These are phyloP conservation scores for Pleoardoris graminearum DNA, from an alignment of 2,329 filamentous ascomycete species.

Conservation along the genomic window DNA sequence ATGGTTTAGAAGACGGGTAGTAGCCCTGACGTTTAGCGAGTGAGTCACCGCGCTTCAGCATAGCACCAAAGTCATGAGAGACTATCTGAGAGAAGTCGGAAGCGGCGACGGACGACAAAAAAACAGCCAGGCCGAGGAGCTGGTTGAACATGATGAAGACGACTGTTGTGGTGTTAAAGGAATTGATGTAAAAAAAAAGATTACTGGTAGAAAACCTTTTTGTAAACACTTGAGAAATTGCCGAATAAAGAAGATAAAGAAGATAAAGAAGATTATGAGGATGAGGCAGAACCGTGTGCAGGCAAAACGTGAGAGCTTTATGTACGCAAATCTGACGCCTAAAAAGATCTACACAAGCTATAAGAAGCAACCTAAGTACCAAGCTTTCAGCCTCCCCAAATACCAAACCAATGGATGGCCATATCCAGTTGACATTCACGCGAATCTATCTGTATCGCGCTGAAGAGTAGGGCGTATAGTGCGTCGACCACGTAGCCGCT, in stretches of 20 bases:
- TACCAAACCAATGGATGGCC: background rate
- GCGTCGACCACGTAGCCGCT: slow-evolving; percentile 1
- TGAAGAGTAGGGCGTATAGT: background rate
- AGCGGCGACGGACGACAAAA: slow-evolving; percentile 21
- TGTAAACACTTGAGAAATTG: too few relatives aligned
- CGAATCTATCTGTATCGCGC: too few relatives aligned
- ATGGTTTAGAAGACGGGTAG: slow-evolving; percentile 56
- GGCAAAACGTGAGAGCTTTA: too few relatives aligned
- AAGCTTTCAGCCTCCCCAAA: slow-evolving; percentile 8
- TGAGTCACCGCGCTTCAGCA: slow-evolving; percentile 46
- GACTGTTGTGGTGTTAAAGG: too few relatives aligned
- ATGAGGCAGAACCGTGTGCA: too few relatives aligned
- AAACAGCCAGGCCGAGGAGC: slow-evolving; percentile 23
- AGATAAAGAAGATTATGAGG: too few relatives aligned
- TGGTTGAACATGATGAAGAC: slow-evolving; percentile 41
- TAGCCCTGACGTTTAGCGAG: slow-evolving; percentile 38
- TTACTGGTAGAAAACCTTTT: too few relatives aligned
- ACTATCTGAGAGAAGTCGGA: slow-evolving; percentile 35
- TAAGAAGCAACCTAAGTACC: too few relatives aligned
- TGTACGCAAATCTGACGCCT: too few relatives aligned
- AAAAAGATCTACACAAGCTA: too few relatives aligned
- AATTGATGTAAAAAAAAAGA: too few relatives aligned
- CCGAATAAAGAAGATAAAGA: too few relatives aligned
- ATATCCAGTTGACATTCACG: background rate
- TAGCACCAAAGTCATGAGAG: slow-evolving; percentile 44